A percentile compares a stretch with the other conserved stretches of the same genome.
phyloP scores from a whole-genome alignment of 148 eudicot genomes.

The Camellia granthamiana region DNA sequence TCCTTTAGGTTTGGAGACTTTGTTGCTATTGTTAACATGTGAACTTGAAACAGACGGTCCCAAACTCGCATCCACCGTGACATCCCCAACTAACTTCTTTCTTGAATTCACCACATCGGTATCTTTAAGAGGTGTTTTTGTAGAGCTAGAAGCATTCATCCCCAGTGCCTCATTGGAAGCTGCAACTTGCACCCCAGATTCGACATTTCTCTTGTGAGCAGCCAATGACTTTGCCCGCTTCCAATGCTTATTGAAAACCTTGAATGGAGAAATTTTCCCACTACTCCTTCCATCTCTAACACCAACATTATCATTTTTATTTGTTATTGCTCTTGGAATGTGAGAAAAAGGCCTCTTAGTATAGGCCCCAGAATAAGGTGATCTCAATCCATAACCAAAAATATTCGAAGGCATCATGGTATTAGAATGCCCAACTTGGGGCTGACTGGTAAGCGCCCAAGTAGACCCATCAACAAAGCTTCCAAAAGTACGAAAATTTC shows the following conservation, averaged over 20 bases:
- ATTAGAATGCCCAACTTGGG: conserved; percentile 29
- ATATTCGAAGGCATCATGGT: conserved; percentile 22
- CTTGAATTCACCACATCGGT: conserved; percentile 27
- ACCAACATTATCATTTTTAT: conserved; percentile 16
- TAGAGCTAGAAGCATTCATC: conserved; percentile 24
- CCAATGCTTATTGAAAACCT: conserved; percentile 24
- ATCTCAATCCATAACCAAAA: conserved; percentile 24
- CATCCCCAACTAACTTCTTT: conserved; percentile 32
- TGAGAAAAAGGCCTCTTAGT: conserved; percentile 49
- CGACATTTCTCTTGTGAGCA: conserved; percentile 26
- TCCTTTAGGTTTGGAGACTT: conserved; percentile 32
- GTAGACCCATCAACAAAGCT: conserved; percentile 27
- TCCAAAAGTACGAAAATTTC: conserved; percentile 22
- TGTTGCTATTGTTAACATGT: conserved; percentile 20
- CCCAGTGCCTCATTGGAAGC: conserved; percentile 11
- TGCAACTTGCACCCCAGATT: conserved; percentile 11
- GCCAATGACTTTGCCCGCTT: conserved; percentile 36
- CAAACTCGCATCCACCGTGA: conserved; percentile 21
- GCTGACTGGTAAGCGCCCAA: conserved; percentile 25
- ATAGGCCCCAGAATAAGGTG: conserved; percentile 27
- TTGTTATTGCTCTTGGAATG: conserved; percentile 30
- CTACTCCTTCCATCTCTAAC: conserved; percentile 27
- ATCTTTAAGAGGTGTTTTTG: conserved; percentile 28
- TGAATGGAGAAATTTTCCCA: conserved; percentile 19
- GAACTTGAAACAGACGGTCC: conserved; percentile 23